phyloP scores from a whole-genome alignment of 805 yeast genomes.

The Metschnikowia bowlesiae region DNA sequence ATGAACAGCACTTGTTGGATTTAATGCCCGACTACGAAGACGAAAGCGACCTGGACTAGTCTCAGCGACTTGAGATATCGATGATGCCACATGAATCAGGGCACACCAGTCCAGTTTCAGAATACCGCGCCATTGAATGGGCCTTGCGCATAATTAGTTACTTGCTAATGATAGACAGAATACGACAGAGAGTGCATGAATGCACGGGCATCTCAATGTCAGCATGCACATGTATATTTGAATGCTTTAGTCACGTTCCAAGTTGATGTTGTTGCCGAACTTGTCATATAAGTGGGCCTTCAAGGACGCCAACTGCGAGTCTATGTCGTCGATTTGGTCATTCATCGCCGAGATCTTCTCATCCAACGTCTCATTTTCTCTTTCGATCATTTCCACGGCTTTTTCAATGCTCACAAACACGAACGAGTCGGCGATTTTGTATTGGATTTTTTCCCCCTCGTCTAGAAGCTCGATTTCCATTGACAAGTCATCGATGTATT shows the following conservation, averaged over 20 bases:
- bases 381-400: conserved; percentile 65
- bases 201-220: too few species aligned
- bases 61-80: not conserved
- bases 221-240: not conserved
- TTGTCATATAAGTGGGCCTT: conserved; percentile 78
- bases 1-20: not conserved
- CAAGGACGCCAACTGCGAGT: conserved; percentile 52
- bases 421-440: conserved; percentile 79
- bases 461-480: conserved; percentile 85
- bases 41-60: conserved; percentile 19
- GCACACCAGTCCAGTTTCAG: not conserved
- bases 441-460: conserved; percentile 63
- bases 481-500: conserved; percentile 80
- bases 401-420: conserved; percentile 62
- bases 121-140: not conserved
- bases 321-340: conserved; percentile 45
- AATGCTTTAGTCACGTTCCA: conserved; percentile 46
- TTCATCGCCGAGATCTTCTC: conserved; percentile 45
- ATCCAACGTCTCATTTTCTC: conserved; percentile 53
- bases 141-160: not conserved
- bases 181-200: too few species aligned
- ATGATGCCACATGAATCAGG: not conserved
- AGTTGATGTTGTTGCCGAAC: conserved; percentile 83
- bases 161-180: not conserved
- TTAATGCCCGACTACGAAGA: conserved; percentile 16